Percentiles rank a stretch among this genome's conserved stretches.
These are phyloP conservation scores for Shiraia sp. DNA, from an alignment of 2,329 filamentous ascomycete genomes.

Conservation along the genomic window DNA sequence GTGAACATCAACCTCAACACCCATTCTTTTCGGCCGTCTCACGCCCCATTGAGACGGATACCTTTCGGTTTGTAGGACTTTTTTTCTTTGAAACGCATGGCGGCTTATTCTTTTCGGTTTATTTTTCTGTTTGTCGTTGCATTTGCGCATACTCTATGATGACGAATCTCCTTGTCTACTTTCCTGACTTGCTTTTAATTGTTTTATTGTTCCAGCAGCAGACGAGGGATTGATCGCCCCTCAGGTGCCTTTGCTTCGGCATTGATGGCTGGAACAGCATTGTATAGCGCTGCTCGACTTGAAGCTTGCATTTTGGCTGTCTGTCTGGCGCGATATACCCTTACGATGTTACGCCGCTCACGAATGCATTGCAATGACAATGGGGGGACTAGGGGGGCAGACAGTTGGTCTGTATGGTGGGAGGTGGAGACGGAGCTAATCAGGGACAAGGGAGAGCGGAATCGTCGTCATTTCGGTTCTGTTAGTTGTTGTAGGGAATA, in stretches of 20 bases:
- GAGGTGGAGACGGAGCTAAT: too few relatives aligned
- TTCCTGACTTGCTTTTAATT: neutral
- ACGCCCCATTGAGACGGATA: neutral
- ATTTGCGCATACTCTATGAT: too few relatives aligned
- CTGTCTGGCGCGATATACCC: slow-evolving; percentile 25
- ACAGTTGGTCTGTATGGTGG: slow-evolving; percentile 17
- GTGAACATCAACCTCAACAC: neutral
- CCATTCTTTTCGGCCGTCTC: neutral
- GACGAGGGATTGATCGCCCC: neutral
- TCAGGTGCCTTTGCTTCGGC: slow-evolving; percentile 18
- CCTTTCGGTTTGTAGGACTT: neutral
- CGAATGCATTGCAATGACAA: slow-evolving; percentile 26
- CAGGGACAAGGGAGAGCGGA: neutral
- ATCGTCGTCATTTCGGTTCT: neutral
- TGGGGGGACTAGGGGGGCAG: slow-evolving; percentile 12
- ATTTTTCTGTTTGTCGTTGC: neutral
- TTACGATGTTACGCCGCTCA: slow-evolving; percentile 30
- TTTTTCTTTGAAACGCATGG: neutral
- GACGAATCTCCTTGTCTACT: slow-evolving; percentile 1
- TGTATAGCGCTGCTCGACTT: slow-evolving; percentile 8
- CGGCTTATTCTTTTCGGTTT: neutral
- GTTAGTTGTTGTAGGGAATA: neutral
- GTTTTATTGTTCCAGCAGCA: slow-evolving; percentile 14
- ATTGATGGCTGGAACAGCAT: slow-evolving; percentile 9
- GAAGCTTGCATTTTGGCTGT: slow-evolving; percentile 8